Percentiles rank a stretch among this genome's conserved stretches.
Evolutionary conservation across 163 green algal species (phyloP).

Genomic region (Prototheca stagnorum): DNA sequence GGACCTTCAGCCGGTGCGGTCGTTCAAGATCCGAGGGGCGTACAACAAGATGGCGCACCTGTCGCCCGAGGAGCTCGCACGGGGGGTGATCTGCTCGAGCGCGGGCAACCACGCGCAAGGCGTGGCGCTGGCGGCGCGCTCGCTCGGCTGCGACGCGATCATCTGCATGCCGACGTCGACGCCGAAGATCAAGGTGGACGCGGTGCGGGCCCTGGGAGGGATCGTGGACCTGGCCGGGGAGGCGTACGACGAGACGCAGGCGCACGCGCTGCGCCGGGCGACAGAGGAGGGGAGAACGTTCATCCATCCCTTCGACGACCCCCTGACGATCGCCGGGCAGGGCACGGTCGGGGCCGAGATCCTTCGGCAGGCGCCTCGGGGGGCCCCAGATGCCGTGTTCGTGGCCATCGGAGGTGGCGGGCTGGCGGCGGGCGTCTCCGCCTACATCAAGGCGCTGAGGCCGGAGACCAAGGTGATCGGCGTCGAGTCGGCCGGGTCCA

Average conservation of each 20-base stretch:
- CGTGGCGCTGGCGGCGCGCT: constrained; percentile 65
- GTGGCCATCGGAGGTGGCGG: constrained; percentile 75
- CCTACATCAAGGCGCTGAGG: constrained; percentile 71
- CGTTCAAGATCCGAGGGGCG: constrained; percentile 92
- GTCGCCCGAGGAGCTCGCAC: constrained; percentile 40
- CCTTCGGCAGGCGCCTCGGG: constrained; percentile 41
- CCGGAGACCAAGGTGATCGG: constrained; percentile 79
- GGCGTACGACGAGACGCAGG: constrained; percentile 68
- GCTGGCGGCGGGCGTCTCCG: constrained; percentile 78
- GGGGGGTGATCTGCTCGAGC: constrained; percentile 80
- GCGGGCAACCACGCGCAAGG: constrained; percentile 97
- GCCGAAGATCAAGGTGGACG: constrained; percentile 72
- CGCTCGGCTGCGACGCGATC: constrained; percentile 61
- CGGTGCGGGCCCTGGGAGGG: constrained; percentile 63
- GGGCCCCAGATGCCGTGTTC: constrained; percentile 71
- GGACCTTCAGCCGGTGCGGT: constrained; percentile 81
- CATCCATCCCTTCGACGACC: constrained; percentile 83
- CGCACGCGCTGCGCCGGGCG: constrained; percentile 26
- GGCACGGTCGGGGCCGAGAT: constrained; percentile 88
- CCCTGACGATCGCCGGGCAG: constrained; percentile 84
- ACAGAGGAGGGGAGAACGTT: constrained; percentile 50
- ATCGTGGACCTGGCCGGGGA: constrained; percentile 80
- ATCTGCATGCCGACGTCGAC: constrained; percentile 93
- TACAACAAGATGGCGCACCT: constrained; percentile 96
- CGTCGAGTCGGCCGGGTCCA: constrained; percentile 80